phyloP scores from a whole-genome alignment of 2,329 filamentous ascomycete species.

The Trichoderma pleuroti region DNA sequence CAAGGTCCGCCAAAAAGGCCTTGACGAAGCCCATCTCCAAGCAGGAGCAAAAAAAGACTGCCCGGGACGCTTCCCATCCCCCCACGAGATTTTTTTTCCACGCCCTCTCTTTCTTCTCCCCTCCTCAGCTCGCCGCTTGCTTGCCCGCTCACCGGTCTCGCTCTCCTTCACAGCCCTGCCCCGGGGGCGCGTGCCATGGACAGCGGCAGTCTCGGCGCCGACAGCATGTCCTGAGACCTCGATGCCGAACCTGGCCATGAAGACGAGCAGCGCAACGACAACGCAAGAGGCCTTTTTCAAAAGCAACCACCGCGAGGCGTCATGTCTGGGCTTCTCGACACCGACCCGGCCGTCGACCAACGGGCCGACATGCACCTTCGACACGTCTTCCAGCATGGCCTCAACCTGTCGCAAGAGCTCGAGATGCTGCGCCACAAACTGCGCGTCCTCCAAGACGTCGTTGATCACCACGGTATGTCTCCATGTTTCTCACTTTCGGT shows the following conservation, averaged over 20 bases:
- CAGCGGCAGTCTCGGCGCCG: slow-evolving; percentile 15
- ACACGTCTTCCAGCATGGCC: slow-evolving; percentile 36
- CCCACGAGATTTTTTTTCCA: slow-evolving; percentile 26
- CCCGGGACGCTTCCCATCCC: background rate
- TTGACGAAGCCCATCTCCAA: background rate
- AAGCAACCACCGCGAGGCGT: background rate
- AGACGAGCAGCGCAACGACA: background rate
- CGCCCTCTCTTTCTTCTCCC: slow-evolving; percentile 19
- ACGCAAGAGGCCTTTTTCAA: background rate
- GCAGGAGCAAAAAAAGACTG: background rate
- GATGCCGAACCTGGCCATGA: slow-evolving; percentile 8
- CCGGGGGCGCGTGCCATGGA: slow-evolving; percentile 16
- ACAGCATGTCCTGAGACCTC: slow-evolving; percentile 12
- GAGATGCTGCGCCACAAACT: slow-evolving; percentile 56
- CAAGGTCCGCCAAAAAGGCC: background rate
- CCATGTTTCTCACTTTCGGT: slow-evolving; percentile 25
- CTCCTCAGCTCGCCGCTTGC: slow-evolving; percentile 22
- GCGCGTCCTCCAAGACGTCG: slow-evolving; percentile 46
- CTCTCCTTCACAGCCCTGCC: slow-evolving; percentile 6
- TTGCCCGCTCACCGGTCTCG: slow-evolving; percentile 13
- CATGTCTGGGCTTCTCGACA: background rate
- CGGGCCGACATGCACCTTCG: slow-evolving; percentile 48
- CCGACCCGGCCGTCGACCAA: slow-evolving; percentile 27
- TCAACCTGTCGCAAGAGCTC: slow-evolving; percentile 48
- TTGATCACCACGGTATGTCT: slow-evolving; percentile 45